Evolutionary conservation across 257 asterid species (phyloP).

Genomic region (Forsythia viridissima): DNA sequence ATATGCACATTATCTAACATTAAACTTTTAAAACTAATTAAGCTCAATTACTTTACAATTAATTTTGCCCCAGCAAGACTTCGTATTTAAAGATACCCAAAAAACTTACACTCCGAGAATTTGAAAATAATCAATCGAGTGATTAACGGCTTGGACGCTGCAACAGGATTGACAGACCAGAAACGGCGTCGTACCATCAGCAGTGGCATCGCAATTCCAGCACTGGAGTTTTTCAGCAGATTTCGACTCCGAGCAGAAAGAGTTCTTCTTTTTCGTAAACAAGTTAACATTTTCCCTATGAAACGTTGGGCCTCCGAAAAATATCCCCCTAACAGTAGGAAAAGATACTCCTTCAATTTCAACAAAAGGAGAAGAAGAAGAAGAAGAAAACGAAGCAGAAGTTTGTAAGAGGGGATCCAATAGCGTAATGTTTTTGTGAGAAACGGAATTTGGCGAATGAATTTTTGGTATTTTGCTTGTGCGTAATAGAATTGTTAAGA

Average conservation of each 20-base stretch:
- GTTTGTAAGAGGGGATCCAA: conserved; percentile 9
- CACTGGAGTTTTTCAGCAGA: conserved; percentile 38
- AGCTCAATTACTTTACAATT: neutral
- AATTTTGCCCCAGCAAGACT: neutral
- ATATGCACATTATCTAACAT: no score
- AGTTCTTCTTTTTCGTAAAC: conserved; percentile 8
- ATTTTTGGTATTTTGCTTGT: conserved; percentile 19
- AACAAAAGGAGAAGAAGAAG: conserved; percentile 17
- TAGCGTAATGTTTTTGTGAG: conserved; percentile 6
- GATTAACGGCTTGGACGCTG: conserved; percentile 70
- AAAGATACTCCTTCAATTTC: conserved; percentile 20
- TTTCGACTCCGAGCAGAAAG: conserved; percentile 47
- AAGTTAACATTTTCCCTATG: conserved; percentile 10
- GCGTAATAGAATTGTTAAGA: conserved; percentile 29
- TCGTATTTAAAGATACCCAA: neutral
- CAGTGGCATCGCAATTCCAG: conserved; percentile 73
- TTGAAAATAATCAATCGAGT: conserved; percentile 71
- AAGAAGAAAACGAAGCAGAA: conserved; percentile 22
- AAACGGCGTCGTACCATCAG: conserved; percentile 49
- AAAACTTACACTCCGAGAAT: conserved; percentile 75
- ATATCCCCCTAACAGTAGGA: conserved; percentile 21
- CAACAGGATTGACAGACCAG: conserved; percentile 76
- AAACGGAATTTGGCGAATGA: conserved; percentile 24
- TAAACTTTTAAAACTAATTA: neutral
- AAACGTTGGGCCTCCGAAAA: conserved; percentile 22